A percentile compares a stretch with the other conserved stretches of the same genome.
phyloP scores from a whole-genome alignment of 2,329 filamentous ascomycete species.

The Aspergillus texensis region DNA sequence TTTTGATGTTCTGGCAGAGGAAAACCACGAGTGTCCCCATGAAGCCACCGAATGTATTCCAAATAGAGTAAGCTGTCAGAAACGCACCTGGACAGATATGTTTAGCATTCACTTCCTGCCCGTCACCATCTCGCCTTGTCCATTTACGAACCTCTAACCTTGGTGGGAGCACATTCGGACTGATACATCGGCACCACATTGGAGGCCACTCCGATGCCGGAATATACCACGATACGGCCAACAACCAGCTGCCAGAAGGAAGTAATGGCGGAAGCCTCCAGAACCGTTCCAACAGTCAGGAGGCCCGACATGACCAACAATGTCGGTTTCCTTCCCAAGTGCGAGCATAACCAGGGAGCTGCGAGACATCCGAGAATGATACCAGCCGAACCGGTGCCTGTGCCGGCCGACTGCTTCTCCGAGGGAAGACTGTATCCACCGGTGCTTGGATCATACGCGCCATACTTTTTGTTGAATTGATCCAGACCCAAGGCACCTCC shows the following conservation, averaged over 20 bases:
- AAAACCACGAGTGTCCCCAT: neutral
- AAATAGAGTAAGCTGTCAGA: neutral
- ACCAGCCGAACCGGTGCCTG: neutral
- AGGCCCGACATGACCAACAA: neutral
- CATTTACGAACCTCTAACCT: neutral
- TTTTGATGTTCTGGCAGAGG: neutral
- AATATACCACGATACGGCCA: neutral
- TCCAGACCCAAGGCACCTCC: too few relatives aligned
- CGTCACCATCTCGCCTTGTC: neutral
- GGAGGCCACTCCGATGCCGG: neutral
- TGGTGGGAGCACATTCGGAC: neutral
- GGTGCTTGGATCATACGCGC: too few relatives aligned
- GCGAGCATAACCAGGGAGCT: neutral
- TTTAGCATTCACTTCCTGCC: neutral
- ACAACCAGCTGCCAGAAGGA: neutral
- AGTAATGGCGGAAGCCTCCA: neutral
- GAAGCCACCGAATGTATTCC: neutral
- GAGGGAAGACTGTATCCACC: neutral
- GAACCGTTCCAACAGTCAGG: neutral
- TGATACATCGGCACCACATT: neutral
- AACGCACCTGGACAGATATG: neutral
- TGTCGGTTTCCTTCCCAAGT: neutral
- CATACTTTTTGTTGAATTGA: too few relatives aligned
- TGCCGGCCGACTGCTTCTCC: neutral
- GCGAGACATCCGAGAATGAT: neutral